Percentiles rank a stretch among this genome's conserved stretches.
Conservation (phyloP, 2,329 filamentous ascomycete species). For the Scedosporium boydii region DNA sequence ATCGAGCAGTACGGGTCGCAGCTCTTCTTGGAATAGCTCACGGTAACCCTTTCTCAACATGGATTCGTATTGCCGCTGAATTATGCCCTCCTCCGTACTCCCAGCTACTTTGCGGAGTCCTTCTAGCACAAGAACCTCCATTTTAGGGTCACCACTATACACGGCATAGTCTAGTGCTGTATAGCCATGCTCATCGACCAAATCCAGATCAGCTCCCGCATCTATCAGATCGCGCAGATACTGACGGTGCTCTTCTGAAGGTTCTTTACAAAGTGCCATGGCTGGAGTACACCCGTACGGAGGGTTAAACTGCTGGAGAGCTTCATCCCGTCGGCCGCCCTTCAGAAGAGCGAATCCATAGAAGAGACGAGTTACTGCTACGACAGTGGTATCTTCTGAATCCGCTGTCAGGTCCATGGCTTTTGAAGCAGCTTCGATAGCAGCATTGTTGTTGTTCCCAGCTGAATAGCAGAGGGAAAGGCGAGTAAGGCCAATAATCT, state of each 20-base stretch:
- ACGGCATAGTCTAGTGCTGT: conserved; percentile 27
- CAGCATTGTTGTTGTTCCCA: conserved; percentile 13
- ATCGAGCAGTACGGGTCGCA: conserved; percentile 21
- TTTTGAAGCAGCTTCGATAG: conserved; percentile 12
- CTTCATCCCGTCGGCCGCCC: conserved; percentile 15
- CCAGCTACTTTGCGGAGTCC: conserved; percentile 12
- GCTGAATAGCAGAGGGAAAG: conserved; percentile 23
- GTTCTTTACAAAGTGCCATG: conserved; percentile 28
- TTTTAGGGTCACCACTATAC: conserved; percentile 18
- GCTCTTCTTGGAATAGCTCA: conserved; percentile 25
- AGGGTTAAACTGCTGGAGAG: conserved; percentile 19
- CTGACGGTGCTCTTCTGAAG: conserved; percentile 22
- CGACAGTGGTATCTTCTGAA: conserved; percentile 16
- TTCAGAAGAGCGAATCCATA: conserved; percentile 19
- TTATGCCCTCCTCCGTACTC: conserved; percentile 6
- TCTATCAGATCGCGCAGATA: conserved; percentile 23
- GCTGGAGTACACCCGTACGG: conserved; percentile 18
- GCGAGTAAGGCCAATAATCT: conserved; percentile 20
- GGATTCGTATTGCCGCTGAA: conserved; percentile 14
- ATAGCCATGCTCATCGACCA: conserved; percentile 24
- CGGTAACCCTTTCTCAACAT: conserved; percentile 23
- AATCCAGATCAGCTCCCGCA: conserved; percentile 20
- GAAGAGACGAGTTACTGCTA: conserved; percentile 22
- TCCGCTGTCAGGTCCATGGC: conserved; percentile 9
- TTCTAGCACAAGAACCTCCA: conserved; percentile 17